Base-by-base conservation (phyloP, 176 grass and related monocot genomes). In the Thinopyrum elongatum region DNA sequence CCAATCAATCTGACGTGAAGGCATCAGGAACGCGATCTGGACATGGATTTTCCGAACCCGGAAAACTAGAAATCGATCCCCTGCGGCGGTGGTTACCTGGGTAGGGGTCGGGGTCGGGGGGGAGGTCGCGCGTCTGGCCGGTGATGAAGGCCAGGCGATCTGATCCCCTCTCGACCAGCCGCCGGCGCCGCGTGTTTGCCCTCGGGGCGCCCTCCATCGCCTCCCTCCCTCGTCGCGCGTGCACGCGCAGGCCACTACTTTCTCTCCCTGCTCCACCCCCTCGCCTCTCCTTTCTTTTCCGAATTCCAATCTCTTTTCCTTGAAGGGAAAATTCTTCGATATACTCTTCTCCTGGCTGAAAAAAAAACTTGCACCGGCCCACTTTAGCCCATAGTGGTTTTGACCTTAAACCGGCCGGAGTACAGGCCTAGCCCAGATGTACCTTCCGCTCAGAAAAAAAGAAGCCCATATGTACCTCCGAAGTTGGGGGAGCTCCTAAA, bases 111-210 rank as follows among this genome's bases (percentile, higher is more conserved):
- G 89, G 72, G 49, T 86, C 66, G 57, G 80, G 72, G 68, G 87
- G 35, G 30, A 85, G 57, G 88, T 39, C 79, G 64, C 46, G 65
- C 29, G 64, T 69, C 80, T 94, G 77, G 23, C 90, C 90, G 60
- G 94, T 91, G 76, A 99, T 96, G 76, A 96, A 86, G 80, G 92
- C 87, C 42, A 99, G 87, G 80, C 88, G 94, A 86, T 99, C 88
- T 6, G 92, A 87, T 87, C 97, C 94, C 63, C 97, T 92, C 82
- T 96, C 90, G 75, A 96, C 75, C 77, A 99, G 93, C 86, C 86
- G 85, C 16, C 90, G 76, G 59, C 92, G 90, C 19, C 97, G 88
- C 59, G 80, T 86, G 74, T 60, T 86, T 59, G 92, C 78, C 31
- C 74, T 82, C 71, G 92, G 63, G 29, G 80, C 86, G 71, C 86